Conservation (phyloP, 352 stramenopile genomes). For the Phytophthora crassamura region DNA sequence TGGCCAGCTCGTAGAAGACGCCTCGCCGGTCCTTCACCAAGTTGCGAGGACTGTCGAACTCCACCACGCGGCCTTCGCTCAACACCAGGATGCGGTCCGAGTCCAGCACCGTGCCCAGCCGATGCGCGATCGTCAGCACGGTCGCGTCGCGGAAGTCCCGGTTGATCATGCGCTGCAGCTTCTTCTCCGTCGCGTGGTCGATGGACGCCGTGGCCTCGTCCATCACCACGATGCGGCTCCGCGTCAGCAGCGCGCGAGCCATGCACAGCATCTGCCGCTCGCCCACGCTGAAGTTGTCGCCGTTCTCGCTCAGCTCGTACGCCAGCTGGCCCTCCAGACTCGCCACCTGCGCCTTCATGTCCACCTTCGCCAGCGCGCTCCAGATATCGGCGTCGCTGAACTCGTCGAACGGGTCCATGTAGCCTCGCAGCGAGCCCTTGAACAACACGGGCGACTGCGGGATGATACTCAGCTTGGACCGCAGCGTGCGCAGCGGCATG, state of each 20-base stretch:
- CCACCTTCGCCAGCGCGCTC: constrained; percentile 73
- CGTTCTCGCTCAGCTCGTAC: constrained; percentile 26
- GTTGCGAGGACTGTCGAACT: no score
- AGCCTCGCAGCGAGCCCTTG: constrained; percentile 84
- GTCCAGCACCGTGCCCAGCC: no score
- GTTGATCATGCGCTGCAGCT: constrained; percentile 33
- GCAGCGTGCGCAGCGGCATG: constrained; percentile 38
- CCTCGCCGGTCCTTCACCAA: no score
- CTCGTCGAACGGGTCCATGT: constrained; percentile 91
- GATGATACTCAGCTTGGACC: constrained; percentile 48
- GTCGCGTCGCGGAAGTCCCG: no score
- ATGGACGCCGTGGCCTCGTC: constrained; percentile 93
- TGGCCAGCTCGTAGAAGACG: no score
- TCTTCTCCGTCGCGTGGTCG: constrained; percentile 61
- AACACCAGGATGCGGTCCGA: no score
- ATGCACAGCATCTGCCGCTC: constrained; percentile 94
- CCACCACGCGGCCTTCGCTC: no score
- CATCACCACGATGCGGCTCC: constrained; percentile 91
- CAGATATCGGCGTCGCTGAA: constrained; percentile 81
- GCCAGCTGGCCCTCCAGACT: constrained; percentile 25
- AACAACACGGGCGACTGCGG: constrained; percentile 90
- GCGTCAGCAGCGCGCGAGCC: constrained; percentile 87
- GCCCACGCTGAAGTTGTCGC: constrained; percentile 52
- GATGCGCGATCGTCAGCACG: no score
- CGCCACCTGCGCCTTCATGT: constrained; percentile 58